Conservation (phyloP, 179 eudicot genomes). For the Carnegiea gigantea region DNA sequence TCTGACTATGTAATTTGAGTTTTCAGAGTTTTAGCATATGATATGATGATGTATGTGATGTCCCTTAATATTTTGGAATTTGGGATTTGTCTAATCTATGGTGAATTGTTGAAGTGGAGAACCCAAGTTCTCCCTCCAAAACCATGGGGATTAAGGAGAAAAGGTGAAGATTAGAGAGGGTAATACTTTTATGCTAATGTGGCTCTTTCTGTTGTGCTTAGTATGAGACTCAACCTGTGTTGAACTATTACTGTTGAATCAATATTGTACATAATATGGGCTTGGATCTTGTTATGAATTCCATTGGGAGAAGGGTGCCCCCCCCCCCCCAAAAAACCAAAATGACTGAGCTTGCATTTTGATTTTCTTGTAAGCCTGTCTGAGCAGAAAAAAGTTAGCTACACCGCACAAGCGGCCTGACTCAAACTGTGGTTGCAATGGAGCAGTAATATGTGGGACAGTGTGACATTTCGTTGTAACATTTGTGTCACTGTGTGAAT, state of each 20-base stretch:
- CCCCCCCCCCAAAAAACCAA: not conserved
- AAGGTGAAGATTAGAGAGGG: constrained; percentile 7
- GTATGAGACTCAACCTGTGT: not conserved
- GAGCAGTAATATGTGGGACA: not conserved
- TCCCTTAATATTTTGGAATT: not conserved
- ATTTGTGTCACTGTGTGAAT: not conserved
- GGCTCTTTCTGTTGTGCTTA: constrained; percentile 12
- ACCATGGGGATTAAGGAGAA: not conserved
- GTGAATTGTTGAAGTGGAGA: constrained; percentile 27
- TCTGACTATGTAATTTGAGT: constrained; percentile 61
- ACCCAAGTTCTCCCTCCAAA: constrained; percentile 13
- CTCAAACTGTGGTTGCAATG: no score
- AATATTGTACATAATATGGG: not conserved
- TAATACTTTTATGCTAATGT: constrained; percentile 17
- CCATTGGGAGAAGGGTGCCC: not conserved
- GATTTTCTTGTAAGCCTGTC: not conserved
- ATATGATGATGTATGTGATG: not conserved
- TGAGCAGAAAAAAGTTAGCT: not conserved
- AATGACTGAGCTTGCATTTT: not conserved
- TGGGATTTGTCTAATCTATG: not conserved
- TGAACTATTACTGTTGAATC: constrained; percentile 7
- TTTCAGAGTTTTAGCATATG: not conserved
- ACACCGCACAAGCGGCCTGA: no score
- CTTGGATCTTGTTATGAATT: not conserved
- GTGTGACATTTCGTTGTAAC: not conserved